Base-by-base conservation (phyloP, 169 alveolate species). In the Eimeria acervulina region DNA sequence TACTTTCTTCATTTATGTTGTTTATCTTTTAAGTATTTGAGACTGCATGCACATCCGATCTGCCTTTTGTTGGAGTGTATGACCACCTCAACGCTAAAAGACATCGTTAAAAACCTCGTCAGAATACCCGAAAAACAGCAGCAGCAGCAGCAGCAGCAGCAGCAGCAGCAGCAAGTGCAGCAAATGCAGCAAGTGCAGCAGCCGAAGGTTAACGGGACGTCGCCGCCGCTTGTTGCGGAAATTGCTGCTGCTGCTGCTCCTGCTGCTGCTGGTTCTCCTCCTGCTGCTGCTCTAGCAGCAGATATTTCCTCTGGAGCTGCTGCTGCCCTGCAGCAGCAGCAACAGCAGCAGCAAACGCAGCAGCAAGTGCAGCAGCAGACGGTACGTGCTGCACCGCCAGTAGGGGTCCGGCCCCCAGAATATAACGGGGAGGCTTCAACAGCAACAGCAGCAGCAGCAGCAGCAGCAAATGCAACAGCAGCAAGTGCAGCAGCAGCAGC, bases 81-180 rank as follows among this genome's bases (percentile, higher is more conserved):
- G 99, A 97, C 98, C 61, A 99, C 98, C 96, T 98, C 99, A 38
- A 99, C 99, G 5, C 98, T 99, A 89, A 98, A 98, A 89, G 99
- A 98, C 93, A 97, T 98, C 92, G 97, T 81, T 81, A 91, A 93
- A 81, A 97, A 95, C 40, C 97, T 84, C 7, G 92, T 81, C 12
- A 40, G 52, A 28, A 15, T 87, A 2, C 81, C 74, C 1, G 19
- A 47, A 47, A 47, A 7, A 47, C 55, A 47, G 12, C 55, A 47
- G 12, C 55, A 47, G 12, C 55, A 47, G 12, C 55, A 47, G 12
- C 55, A 47, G 12, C 55, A 47, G 12, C 5, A 7, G 12, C 55
- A 47, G 12, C 12, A 7, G 55, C 55, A 47, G 55, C 55, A 47
- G 55, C 55, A 47, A 47, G 55, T 5, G 12, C 55, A 47, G 12